Conservation (phyloP, 371 early-diverging fungal genomes). For the Nosema muscidifuracis region DNA sequence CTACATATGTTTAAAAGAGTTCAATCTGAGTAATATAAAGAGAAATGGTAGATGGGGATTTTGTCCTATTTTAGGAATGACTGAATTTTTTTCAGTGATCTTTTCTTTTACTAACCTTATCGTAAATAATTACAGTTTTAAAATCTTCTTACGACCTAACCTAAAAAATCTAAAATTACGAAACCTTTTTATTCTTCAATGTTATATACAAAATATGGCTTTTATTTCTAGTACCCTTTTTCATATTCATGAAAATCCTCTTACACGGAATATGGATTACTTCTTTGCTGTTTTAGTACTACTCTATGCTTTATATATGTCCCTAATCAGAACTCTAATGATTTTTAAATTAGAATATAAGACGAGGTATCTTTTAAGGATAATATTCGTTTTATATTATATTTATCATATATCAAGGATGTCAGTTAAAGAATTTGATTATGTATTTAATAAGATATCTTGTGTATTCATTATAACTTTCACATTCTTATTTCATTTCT, state of each 20-base stretch:
- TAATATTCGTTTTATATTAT: slow-evolving; percentile 24
- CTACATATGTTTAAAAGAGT: slow-evolving; percentile 33
- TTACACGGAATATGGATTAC: slow-evolving; percentile 53
- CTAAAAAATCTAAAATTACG: background rate
- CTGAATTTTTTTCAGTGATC: slow-evolving; percentile 45
- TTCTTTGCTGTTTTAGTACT: slow-evolving; percentile 50
- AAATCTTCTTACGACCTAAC: slow-evolving; percentile 10
- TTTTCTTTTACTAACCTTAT: slow-evolving; percentile 46
- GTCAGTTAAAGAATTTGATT: slow-evolving; percentile 52
- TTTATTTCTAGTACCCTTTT: slow-evolving; percentile 50
- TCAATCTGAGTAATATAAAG: slow-evolving; percentile 46
- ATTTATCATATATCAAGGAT: slow-evolving; percentile 48
- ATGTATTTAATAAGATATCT: slow-evolving; percentile 44
- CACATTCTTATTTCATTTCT: slow-evolving; percentile 15
- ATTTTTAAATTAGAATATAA: slow-evolving; percentile 1
- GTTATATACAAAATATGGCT: slow-evolving; percentile 33
- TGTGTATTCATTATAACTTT: slow-evolving; percentile 41
- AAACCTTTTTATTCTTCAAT: slow-evolving; percentile 27
- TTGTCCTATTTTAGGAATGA: slow-evolving; percentile 39
- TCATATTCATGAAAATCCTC: slow-evolving; percentile 51
- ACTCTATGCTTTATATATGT: slow-evolving; percentile 24
- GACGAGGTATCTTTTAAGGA: background rate
- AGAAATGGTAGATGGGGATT: slow-evolving; percentile 55
- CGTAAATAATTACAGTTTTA: slow-evolving; percentile 22
- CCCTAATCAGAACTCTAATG: slow-evolving; percentile 26